These are phyloP conservation scores for Colletotrichum coccodes DNA, from an alignment of 2,329 filamentous ascomycete species.

Conservation along the genomic window DNA sequence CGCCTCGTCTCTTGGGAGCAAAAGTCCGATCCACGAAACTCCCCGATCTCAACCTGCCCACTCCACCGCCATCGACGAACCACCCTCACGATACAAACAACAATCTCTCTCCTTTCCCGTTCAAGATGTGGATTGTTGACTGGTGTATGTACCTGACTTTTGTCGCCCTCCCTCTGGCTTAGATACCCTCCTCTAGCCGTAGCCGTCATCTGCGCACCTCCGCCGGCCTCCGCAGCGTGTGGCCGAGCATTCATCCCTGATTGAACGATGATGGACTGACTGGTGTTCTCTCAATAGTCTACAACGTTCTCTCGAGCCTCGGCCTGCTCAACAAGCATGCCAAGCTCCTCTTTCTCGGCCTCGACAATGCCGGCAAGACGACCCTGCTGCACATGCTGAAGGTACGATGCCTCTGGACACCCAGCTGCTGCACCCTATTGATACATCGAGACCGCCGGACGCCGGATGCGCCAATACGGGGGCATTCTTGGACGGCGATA, in stretches of 20 bases:
- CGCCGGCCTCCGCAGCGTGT: constrained; percentile 37
- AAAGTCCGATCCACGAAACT: constrained; percentile 27
- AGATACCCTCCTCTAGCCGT: constrained; percentile 1
- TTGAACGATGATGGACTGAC: constrained; percentile 39
- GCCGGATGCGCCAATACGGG: constrained; percentile 9
- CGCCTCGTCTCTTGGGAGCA: constrained; percentile 24
- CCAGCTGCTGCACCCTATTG: background rate
- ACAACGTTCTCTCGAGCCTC: constrained; percentile 87
- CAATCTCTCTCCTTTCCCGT: constrained; percentile 31
- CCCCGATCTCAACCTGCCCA: constrained; percentile 20
- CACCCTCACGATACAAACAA: constrained; percentile 20
- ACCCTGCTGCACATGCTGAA: constrained; percentile 96
- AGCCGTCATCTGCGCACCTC: constrained; percentile 20
- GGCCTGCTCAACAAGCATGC: constrained; percentile 95
- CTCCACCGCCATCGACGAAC: constrained; percentile 29
- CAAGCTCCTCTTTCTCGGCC: constrained; percentile 91
- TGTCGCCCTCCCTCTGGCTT: background rate
- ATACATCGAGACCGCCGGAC: background rate
- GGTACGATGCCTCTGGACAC: constrained; percentile 62
- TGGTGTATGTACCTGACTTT: constrained; percentile 78
- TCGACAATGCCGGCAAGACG: constrained; percentile 95
- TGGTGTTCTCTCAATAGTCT: constrained; percentile 63
- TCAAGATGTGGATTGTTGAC: constrained; percentile 90
- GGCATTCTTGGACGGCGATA: constrained; percentile 12
- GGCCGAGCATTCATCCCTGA: constrained; percentile 22